Conservation (phyloP, 148 eudicot species). For the Cornus kousa region DNA sequence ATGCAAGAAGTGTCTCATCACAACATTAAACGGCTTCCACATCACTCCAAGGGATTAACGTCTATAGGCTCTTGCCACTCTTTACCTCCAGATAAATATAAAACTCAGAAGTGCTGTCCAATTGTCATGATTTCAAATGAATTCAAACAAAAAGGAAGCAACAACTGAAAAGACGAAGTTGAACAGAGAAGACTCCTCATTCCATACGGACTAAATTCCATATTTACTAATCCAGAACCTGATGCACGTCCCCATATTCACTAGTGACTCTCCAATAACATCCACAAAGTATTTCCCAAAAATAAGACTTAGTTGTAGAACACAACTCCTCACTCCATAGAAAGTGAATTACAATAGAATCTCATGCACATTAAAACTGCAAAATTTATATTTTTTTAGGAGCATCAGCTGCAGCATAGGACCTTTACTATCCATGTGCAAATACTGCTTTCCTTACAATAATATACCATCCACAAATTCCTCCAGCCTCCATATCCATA, state of each 20-base stretch:
- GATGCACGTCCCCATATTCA: too few relatives aligned
- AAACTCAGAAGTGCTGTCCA: neutral
- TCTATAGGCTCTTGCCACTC: neutral
- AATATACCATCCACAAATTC: neutral
- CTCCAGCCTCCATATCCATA: constrained; percentile 2
- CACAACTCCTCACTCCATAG: too few relatives aligned
- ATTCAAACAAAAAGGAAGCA: neutral
- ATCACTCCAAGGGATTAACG: neutral
- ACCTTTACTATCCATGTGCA: neutral
- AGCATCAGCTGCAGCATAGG: constrained; percentile 2
- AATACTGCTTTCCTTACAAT: neutral
- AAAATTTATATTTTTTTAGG: neutral
- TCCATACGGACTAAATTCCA: neutral
- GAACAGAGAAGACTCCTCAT: neutral
- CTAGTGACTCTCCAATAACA: neutral
- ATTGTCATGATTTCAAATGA: neutral
- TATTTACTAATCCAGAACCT: too few relatives aligned
- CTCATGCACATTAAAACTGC: neutral
- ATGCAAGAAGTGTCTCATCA: constrained; percentile 7
- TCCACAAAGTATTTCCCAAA: neutral
- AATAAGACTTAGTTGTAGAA: too few relatives aligned
- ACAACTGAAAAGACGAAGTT: too few relatives aligned
- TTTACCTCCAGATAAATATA: too few relatives aligned
- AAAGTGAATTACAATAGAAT: neutral
- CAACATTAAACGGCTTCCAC: neutral